These are phyloP conservation scores for Hortaea sp. DNA, from an alignment of 2,329 filamentous ascomycete genomes.

Conservation along the genomic window DNA sequence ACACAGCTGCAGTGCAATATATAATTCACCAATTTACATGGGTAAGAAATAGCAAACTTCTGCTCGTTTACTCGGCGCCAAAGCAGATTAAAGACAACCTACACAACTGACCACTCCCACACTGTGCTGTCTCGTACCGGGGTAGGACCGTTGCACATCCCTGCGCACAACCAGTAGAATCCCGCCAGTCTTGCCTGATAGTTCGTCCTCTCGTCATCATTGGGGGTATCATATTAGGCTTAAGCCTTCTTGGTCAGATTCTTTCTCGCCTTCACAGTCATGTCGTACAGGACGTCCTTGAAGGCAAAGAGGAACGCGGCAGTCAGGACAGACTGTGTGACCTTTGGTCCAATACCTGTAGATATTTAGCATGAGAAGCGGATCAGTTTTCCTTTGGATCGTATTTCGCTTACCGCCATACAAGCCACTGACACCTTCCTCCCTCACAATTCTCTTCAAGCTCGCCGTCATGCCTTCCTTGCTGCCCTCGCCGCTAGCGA, in stretches of 20 bases:
- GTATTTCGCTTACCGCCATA: conserved; percentile 66
- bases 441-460: conserved; percentile 66
- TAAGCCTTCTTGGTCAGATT: conserved; percentile 7
- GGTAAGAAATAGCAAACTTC: no score
- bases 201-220: no score
- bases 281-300: conserved; percentile 90
- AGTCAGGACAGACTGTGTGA: conserved; percentile 92
- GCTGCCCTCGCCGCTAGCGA: conserved; percentile 64
- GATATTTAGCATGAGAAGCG: not conserved
- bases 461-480: conserved; percentile 72
- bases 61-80: no score
- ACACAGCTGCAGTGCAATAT: no score
- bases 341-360: conserved; percentile 84
- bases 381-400: not conserved
- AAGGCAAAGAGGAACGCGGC: conserved; percentile 95
- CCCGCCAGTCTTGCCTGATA: no score
- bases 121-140: no score
- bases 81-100: no score
- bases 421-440: conserved; percentile 84
- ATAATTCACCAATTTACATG: no score
- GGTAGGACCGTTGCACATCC: no score
- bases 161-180: no score
- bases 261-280: conserved; percentile 57
- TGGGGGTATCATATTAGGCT: not conserved
- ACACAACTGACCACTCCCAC: no score